Percentiles rank a stretch among this genome's conserved stretches.
Evolutionary conservation across 2,329 filamentous ascomycete genomes (phyloP).

Genomic region (Beauveria sp.): DNA sequence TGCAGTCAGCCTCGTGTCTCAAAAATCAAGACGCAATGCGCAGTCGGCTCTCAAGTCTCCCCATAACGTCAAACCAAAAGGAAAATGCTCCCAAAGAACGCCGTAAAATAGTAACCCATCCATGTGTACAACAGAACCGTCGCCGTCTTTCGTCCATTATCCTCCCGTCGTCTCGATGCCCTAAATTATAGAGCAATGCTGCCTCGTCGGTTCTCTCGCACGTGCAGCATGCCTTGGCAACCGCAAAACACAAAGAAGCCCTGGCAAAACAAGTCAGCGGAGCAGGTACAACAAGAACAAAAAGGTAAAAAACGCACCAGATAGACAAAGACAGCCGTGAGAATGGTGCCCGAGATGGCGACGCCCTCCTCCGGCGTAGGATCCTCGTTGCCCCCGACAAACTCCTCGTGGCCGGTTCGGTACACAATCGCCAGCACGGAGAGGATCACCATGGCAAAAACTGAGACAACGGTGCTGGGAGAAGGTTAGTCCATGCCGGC

Average conservation of each 20-base stretch:
- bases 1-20: not conserved
- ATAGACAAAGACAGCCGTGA: slow-evolving; percentile 83
- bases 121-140: not conserved
- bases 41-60: not conserved
- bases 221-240: slow-evolving; percentile 78
- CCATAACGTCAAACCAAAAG: not conserved
- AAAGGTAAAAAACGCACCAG: slow-evolving; percentile 52
- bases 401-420: slow-evolving; percentile 70
- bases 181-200: slow-evolving; percentile 62
- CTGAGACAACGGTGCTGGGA: slow-evolving; percentile 62
- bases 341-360: slow-evolving; percentile 77
- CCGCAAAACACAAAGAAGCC: slow-evolving; percentile 88
- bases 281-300: not conserved
- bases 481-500: not conserved
- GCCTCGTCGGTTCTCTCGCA: slow-evolving; percentile 73
- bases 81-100: slow-evolving; percentile 10
- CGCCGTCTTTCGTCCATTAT: not conserved
- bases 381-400: slow-evolving; percentile 68
- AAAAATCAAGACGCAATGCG: not conserved
- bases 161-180: slow-evolving; percentile 21
- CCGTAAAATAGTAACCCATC: not conserved
- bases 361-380: slow-evolving; percentile 63
- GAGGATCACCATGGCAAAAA: slow-evolving; percentile 59
- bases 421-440: slow-evolving; percentile 63
- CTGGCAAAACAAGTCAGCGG: slow-evolving; percentile 34